Percentiles rank a stretch among this genome's conserved stretches.
Evolutionary conservation across 2,329 filamentous ascomycete species (phyloP).

Genomic region (Gremmenia infestans): DNA sequence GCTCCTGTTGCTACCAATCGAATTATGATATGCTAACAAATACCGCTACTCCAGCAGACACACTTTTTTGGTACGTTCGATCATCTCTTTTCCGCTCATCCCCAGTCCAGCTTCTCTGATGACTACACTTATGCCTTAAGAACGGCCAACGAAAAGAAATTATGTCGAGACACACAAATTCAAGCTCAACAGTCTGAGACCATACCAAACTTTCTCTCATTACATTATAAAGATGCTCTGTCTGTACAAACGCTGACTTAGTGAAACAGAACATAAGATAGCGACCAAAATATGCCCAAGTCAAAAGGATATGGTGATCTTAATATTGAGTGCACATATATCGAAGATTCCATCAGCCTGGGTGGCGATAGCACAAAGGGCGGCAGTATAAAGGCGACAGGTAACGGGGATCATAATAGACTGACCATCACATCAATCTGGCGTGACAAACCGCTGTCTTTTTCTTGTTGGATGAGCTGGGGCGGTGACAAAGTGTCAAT

Average conservation of each 20-base stretch:
- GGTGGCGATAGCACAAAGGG: no score
- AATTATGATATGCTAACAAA: not conserved
- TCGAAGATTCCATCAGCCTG: no score
- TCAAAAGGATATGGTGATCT: no score
- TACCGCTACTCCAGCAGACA: not conserved
- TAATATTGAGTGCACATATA: no score
- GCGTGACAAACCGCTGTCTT: no score
- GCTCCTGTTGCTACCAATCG: not conserved
- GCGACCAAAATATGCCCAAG: not conserved
- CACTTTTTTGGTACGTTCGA: slow-evolving; percentile 2
- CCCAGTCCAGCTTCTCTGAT: slow-evolving; percentile 40
- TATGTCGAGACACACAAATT: slow-evolving; percentile 53
- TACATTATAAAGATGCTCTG: not conserved
- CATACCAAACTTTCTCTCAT: not conserved
- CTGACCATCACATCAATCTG: no score
- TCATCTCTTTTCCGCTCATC: slow-evolving; percentile 5
- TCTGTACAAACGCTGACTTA: no score
- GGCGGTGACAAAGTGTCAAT: no score
- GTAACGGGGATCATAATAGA: no score
- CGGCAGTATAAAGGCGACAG: no score
- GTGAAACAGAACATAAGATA: not conserved
- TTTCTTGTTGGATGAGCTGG: no score
- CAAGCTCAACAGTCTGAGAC: slow-evolving; percentile 63
- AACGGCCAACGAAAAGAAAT: slow-evolving; percentile 61
- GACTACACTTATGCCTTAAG: slow-evolving; percentile 53